Base-by-base conservation (phyloP, 208 protist genomes). In the Novymonas esmeraldas region DNA sequence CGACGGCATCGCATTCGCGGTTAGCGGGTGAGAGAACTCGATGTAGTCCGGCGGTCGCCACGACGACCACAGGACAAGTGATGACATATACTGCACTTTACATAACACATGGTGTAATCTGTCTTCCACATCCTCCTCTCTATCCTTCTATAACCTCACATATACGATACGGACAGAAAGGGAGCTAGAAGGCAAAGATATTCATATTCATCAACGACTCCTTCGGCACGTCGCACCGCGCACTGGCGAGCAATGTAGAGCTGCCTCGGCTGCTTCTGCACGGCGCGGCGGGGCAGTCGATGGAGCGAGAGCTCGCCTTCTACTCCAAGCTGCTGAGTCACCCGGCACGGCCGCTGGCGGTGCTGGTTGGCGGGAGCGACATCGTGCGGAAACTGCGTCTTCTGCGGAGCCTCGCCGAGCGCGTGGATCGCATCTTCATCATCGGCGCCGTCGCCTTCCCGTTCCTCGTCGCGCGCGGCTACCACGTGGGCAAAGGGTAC, bases 151-250 rank as follows among this genome's bases (percentile, higher is more conserved):
- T n/a, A n/a, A n/a, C n/a, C n/a, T n/a, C n/a, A n/a, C n/a, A n/a
- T n/a, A n/a, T n/a, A n/a, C n/a, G n/a, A n/a, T n/a, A n/a, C n/a
- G n/a, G n/a, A n/a, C n/a, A n/a, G n/a, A n/a, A n/a, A n/a, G n/a
- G n/a, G n/a, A n/a, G n/a, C n/a, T n/a, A n/a, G n/a, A n/a, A n/a
- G n/a, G n/a, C n/a, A n/a, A n/a, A n/a, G n/a, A n/a, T n/a, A n/a
- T n/a, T n/a, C n/a, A 28, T 93, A 9, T 93, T 89, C 79, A 72
- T 92, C 45, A 93, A 93, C 74, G 90, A 95, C 66, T 93, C 84
- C 33, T 90, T 95, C 49, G 84, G 78, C n/a, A 89, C 79, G 20
- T 78, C 84, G n/a, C 71, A 84, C 67, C 33, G 46, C 20, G 48
- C 59, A 0, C 56, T 81, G 14, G 86, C 84, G 22, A 92, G 85